These are phyloP conservation scores for Tricholoma sp. DNA, from an alignment of 768 basidiomycete species.

Conservation along the genomic window DNA sequence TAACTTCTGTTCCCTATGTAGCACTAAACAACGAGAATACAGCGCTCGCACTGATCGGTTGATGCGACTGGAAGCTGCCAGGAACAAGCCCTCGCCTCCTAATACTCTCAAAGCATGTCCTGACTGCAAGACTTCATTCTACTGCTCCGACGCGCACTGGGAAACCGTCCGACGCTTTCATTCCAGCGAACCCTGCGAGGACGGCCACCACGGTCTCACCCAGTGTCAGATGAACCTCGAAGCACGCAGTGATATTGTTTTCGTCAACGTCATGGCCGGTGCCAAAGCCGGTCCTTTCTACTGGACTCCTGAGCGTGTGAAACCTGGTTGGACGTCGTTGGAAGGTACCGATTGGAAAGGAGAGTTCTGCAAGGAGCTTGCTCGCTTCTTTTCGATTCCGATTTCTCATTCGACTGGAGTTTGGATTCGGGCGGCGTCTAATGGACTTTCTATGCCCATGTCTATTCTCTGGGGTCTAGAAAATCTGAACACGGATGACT, in stretches of 20 bases:
- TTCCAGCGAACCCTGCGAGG: constrained; percentile 13
- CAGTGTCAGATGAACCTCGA: constrained; percentile 25
- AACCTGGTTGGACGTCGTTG: neutral
- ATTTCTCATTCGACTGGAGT: neutral
- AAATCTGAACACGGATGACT: neutral
- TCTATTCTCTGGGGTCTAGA: neutral
- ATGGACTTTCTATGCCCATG: neutral
- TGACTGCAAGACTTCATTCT: constrained; percentile 22
- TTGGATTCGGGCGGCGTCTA: neutral
- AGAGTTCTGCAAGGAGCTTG: neutral
- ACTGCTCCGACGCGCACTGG: constrained; percentile 25
- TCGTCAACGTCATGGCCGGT: constrained; percentile 12
- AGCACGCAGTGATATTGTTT: constrained; percentile 17
- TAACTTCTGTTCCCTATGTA: no score
- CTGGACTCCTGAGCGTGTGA: constrained; percentile 2
- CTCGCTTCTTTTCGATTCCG: neutral
- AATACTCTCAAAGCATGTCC: constrained; percentile 18
- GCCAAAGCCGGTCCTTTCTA: constrained; percentile 1
- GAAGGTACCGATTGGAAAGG: neutral
- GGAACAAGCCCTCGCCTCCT: neutral
- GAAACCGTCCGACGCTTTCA: constrained; percentile 14
- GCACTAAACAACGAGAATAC: no score
- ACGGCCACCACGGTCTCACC: constrained; percentile 19
- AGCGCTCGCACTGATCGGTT: constrained; percentile 23
- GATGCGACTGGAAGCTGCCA: constrained; percentile 18